These are phyloP conservation scores for Colletotrichum eleusines DNA, from an alignment of 2,329 filamentous ascomycete genomes.

Conservation along the genomic window DNA sequence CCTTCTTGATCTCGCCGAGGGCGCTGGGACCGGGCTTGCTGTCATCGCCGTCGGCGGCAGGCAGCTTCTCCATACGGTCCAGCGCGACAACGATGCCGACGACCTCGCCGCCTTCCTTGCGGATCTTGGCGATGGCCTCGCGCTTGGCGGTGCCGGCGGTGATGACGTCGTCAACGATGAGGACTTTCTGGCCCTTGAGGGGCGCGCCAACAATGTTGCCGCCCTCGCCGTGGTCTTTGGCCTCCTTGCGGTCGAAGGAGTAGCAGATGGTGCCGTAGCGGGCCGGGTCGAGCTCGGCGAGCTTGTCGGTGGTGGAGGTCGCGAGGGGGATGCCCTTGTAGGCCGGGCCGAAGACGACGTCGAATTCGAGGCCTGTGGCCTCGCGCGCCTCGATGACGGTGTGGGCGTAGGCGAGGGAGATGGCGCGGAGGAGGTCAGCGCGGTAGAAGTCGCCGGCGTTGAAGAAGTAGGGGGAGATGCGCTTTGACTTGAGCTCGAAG, in stretches of 20 bases:
- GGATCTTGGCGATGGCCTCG: constrained; percentile 91
- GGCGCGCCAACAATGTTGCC: constrained; percentile 91
- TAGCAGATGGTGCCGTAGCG: constrained; percentile 81
- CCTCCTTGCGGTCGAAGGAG: constrained; percentile 95
- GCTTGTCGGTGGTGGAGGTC: constrained; percentile 79
- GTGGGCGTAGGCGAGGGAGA: constrained; percentile 84
- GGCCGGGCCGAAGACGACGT: constrained; percentile 92
- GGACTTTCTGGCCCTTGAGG: constrained; percentile 84
- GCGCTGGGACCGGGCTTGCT: constrained; percentile 79
- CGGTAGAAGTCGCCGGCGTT: constrained; percentile 93
- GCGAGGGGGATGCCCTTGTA: constrained; percentile 98
- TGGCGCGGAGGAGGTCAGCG: constrained; percentile 79
- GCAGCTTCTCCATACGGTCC: constrained; percentile 87
- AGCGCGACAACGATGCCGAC: constrained; percentile 90
- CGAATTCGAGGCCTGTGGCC: constrained; percentile 67
- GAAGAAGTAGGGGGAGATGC: constrained; percentile 96
- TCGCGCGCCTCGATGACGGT: constrained; percentile 66
- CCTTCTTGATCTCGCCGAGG: constrained; percentile 85
- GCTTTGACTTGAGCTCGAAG: constrained; percentile 93
- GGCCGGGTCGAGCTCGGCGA: constrained; percentile 75
- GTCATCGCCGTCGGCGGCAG: constrained; percentile 73
- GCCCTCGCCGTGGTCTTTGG: constrained; percentile 95
- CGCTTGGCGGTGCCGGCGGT: constrained; percentile 94
- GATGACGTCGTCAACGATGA: constrained; percentile 97
- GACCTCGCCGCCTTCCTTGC: constrained; percentile 84